Conservation (phyloP, 352 stramenopile genomes). For the Phytophthora pseudosyringae region DNA sequence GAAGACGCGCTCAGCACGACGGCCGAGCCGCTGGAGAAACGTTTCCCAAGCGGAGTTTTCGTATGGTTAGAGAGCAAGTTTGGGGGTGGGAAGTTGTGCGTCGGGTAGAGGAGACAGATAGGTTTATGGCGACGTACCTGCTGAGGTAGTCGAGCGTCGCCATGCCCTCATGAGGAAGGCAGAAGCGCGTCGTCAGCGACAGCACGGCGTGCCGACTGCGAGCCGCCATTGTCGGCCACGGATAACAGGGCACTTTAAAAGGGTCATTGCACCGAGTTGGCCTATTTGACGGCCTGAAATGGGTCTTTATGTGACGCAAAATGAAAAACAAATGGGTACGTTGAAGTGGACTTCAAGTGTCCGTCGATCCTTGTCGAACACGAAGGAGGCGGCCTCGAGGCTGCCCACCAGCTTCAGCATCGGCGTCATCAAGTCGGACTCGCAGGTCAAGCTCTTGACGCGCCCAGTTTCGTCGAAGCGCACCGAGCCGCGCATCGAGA, state of each 20-base stretch:
- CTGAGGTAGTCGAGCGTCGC: constrained; percentile 76
- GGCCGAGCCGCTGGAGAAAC: constrained; percentile 60
- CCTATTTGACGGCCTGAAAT: no score
- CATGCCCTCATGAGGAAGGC: constrained; percentile 83
- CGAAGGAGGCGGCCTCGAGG: neutral
- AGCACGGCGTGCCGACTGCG: constrained; percentile 53
- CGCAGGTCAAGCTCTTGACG: neutral
- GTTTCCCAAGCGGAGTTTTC: constrained; percentile 9
- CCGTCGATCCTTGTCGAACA: constrained; percentile 3
- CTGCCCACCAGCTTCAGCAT: constrained; percentile 9
- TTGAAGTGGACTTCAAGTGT: no score
- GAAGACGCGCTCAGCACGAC: constrained; percentile 37
- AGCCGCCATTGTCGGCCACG: constrained; percentile 19
- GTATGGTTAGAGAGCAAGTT: constrained; percentile 2
- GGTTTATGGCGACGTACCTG: constrained; percentile 31
- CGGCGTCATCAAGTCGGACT: constrained; percentile 3
- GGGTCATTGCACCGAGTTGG: no score
- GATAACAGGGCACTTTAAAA: neutral
- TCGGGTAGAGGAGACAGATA: constrained; percentile 4
- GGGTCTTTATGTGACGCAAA: no score
- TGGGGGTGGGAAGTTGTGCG: neutral
- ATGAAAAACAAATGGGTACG: no score
- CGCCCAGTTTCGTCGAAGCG: neutral
- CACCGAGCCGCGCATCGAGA: constrained; percentile 2
- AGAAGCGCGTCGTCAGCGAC: constrained; percentile 82